Evolutionary conservation across 768 basidiomycete species (phyloP).

Genomic region (Amanita exitialis): DNA sequence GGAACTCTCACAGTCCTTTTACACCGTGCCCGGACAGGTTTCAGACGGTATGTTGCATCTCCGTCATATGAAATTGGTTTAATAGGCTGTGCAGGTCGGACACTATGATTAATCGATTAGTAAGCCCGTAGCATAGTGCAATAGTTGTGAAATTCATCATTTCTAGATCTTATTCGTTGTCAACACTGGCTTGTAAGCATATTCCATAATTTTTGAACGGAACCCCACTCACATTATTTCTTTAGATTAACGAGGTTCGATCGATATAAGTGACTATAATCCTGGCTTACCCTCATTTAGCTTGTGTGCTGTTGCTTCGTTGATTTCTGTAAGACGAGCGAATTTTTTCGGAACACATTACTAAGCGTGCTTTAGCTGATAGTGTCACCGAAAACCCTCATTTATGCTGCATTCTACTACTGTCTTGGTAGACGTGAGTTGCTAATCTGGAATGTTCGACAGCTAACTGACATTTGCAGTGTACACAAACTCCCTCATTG

Average conservation of each 20-base stretch:
- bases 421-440: slow-evolving; percentile 45
- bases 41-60: slow-evolving; percentile 21
- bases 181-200: slow-evolving; percentile 23
- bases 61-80: background rate
- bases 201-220: background rate
- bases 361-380: slow-evolving; percentile 26
- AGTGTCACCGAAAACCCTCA: slow-evolving; percentile 34
- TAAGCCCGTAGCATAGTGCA: slow-evolving; percentile 1
- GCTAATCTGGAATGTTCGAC: background rate
- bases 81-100: slow-evolving; percentile 23
- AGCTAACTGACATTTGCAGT: slow-evolving; percentile 21
- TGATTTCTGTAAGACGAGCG: slow-evolving; percentile 31
- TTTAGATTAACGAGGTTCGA: slow-evolving; percentile 23
- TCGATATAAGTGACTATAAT: background rate
- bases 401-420: slow-evolving; percentile 53
- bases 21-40: slow-evolving; percentile 33
- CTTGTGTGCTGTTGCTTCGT: slow-evolving; percentile 42
- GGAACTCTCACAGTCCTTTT: slow-evolving; percentile 25
- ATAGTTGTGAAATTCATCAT: background rate
- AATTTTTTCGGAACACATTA: slow-evolving; percentile 1
- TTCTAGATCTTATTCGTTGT: slow-evolving; percentile 31
- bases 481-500: slow-evolving; percentile 49
- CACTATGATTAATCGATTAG: slow-evolving; percentile 33
- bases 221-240: background rate
- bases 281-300: slow-evolving; percentile 15